Conservation (phyloP, 176 grass and related monocot genomes). For the Ensete ventricosum region DNA sequence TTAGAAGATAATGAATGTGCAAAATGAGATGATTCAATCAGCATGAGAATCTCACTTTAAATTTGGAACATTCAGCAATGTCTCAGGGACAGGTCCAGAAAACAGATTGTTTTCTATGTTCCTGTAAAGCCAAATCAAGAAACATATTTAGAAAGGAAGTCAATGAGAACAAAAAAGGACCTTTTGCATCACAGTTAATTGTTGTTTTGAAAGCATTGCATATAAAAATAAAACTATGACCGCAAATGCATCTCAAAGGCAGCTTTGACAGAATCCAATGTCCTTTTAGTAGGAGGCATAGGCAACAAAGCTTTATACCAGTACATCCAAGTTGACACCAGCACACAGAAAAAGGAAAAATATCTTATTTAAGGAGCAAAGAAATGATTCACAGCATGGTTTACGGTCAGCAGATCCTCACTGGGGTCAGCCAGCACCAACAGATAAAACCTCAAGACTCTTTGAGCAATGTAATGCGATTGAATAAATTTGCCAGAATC, state of each 20-base stretch:
- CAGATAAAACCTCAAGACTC: too few species aligned
- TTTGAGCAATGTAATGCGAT: too few species aligned
- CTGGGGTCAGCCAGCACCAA: too few species aligned
- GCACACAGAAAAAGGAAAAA: not conserved
- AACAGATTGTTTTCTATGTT: constrained; percentile 94
- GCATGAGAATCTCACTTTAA: constrained; percentile 54
- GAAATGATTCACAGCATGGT: not conserved
- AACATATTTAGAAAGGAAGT: not conserved
- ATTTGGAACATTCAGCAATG: constrained; percentile 58
- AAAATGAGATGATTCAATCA: constrained; percentile 5
- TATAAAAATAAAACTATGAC: not conserved
- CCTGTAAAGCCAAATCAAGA: constrained; percentile 40
- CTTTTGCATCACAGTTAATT: not conserved
- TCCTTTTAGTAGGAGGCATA: not conserved
- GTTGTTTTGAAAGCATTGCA: not conserved
- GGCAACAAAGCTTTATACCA: not conserved
- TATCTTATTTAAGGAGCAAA: not conserved
- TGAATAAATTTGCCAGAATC: too few species aligned
- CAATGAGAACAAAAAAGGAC: not conserved
- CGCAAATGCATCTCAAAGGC: not conserved
- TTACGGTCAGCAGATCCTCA: too few species aligned
- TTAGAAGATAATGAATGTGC: not conserved
- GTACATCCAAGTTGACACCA: not conserved
- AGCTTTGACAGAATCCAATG: not conserved
- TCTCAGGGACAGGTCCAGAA: constrained; percentile 75